Percentiles rank a stretch among this genome's conserved stretches.
Evolutionary conservation across 768 basidiomycete genomes (phyloP).

Genomic region (Boletales sp.): DNA sequence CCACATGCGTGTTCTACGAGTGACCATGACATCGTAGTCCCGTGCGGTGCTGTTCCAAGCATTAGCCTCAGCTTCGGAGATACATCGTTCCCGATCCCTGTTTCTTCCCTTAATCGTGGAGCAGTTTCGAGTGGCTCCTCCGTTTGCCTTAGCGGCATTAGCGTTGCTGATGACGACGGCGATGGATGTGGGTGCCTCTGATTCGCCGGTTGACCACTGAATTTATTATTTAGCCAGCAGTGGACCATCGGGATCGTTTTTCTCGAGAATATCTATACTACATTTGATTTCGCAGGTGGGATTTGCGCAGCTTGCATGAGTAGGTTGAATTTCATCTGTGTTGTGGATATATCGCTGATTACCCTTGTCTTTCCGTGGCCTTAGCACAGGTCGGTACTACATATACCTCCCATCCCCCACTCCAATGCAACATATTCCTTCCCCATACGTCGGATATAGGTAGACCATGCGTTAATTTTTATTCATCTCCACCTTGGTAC

Average conservation of each 20-base stretch:
- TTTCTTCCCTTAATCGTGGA: background rate
- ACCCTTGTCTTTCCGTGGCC: no score
- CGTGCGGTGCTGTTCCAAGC: background rate
- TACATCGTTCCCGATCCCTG: background rate
- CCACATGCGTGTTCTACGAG: no score
- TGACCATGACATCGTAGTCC: constrained; percentile 9
- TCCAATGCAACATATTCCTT: no score
- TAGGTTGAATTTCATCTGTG: no score
- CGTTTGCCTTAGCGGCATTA: background rate
- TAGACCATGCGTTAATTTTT: no score
- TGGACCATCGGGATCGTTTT: background rate
- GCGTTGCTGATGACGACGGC: background rate
- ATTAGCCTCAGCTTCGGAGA: background rate
- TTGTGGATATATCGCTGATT: no score
- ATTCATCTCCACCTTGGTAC: no score
- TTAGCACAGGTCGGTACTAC: no score
- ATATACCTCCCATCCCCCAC: no score
- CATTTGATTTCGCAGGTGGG: background rate
- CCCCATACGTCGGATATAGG: no score
- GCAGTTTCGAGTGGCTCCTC: background rate
- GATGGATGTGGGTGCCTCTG: background rate
- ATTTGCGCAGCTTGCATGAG: no score
- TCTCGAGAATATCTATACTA: background rate
- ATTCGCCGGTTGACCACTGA: background rate
- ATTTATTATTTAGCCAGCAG: background rate